A percentile compares a stretch with the other conserved stretches of the same genome.
phyloP scores from a whole-genome alignment of 148 eudicot species.

The Vaccinium vitisidaea region DNA sequence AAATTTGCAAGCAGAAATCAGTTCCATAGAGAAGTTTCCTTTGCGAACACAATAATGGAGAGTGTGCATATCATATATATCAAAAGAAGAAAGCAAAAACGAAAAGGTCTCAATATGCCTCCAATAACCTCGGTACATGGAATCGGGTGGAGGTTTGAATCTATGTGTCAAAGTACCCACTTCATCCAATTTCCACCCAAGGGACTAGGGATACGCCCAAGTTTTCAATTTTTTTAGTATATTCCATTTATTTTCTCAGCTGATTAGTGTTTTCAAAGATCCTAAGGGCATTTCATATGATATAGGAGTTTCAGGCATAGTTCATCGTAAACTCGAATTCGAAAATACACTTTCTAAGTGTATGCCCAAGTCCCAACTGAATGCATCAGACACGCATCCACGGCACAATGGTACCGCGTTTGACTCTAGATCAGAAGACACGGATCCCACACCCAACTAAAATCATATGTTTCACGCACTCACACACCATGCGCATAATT shows the following conservation, averaged over 20 bases:
- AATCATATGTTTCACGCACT: background rate
- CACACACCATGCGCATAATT: background rate
- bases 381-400: background rate
- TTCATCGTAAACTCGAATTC: background rate
- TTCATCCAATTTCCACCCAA: too few species aligned
- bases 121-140: too few species aligned
- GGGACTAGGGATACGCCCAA: background rate
- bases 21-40: slow-evolving; percentile 7
- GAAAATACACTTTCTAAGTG: background rate
- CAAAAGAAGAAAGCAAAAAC: background rate
- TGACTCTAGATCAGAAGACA: too few species aligned
- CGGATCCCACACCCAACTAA: too few species aligned
- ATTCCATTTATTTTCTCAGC: background rate
- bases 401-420: too few species aligned
- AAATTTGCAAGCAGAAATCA: slow-evolving; percentile 19
- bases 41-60: background rate
- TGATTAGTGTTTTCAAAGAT: background rate
- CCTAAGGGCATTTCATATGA: background rate
- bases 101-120: background rate
- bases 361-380: background rate
- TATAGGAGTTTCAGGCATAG: background rate
- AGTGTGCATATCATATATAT: background rate
- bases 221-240: background rate
- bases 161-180: too few species aligned
- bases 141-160: too few species aligned